Evolutionary conservation across 495 filamentous ascomycete genomes (phyloP).

Genomic region (Glonium stellatum): DNA sequence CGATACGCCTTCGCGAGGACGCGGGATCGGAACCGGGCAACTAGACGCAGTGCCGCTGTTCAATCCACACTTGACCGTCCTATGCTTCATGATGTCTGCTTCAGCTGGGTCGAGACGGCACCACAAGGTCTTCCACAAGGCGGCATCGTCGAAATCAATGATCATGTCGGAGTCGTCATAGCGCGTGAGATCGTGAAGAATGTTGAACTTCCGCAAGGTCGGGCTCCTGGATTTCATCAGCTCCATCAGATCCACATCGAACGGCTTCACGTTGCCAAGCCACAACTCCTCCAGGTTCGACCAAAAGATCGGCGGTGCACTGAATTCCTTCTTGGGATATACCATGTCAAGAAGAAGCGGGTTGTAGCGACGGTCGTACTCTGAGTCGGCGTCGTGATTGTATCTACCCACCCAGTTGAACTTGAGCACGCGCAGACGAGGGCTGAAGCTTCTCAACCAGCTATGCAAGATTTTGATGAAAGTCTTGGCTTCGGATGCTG

Average conservation of each 20-base stretch:
- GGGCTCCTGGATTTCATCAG: not conserved
- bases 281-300: not conserved
- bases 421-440: not conserved
- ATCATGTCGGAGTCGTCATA: not conserved
- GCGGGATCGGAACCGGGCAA: too few relatives aligned
- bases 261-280: not conserved
- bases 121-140: not conserved
- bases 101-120: not conserved
- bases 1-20: too few relatives aligned
- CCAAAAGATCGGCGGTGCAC: not conserved
- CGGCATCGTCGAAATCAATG: not conserved
- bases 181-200: not conserved
- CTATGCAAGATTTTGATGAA: not conserved
- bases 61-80: too few relatives aligned
- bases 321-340: not conserved
- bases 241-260: not conserved
- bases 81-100: too few relatives aligned
- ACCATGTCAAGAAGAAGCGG: not conserved
- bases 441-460: not conserved
- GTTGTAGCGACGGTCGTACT: not conserved
- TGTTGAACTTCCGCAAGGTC: not conserved
- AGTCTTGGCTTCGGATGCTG: not conserved
- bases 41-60: too few relatives aligned
- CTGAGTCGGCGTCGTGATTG: not conserved
- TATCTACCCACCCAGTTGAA: not conserved